Conservation (phyloP, 257 asterid species). For the Leonotis leonurus region DNA sequence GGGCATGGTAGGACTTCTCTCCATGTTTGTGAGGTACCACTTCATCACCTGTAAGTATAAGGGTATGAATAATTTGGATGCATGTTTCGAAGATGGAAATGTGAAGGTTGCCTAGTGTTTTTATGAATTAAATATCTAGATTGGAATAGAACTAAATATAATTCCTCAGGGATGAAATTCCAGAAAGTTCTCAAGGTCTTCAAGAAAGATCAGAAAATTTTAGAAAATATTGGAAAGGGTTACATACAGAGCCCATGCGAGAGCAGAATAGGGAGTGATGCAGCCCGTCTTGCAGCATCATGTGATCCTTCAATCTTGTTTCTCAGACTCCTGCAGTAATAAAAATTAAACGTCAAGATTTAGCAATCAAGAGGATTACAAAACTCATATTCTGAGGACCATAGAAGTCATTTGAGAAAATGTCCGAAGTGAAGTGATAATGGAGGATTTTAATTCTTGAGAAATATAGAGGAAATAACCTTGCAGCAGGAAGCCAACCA, state of each 20-base stretch:
- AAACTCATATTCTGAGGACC: not conserved
- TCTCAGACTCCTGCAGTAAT: slow-evolving; percentile 51
- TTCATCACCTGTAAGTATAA: slow-evolving; percentile 53
- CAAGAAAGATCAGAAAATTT: not conserved
- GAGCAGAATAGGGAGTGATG: slow-evolving; percentile 81
- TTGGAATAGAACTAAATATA: too few species aligned
- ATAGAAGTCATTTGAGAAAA: not conserved
- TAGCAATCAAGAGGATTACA: not conserved
- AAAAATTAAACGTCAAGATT: not conserved
- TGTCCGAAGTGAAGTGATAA: not conserved
- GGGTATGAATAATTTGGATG: not conserved
- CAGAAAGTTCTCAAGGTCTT: not conserved
- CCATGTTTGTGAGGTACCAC: slow-evolving; percentile 71
- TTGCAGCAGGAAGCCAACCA: slow-evolving; percentile 96
- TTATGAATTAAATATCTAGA: too few species aligned
- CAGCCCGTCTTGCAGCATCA: slow-evolving; percentile 83
- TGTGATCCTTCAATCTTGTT: slow-evolving; percentile 79
- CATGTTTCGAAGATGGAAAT: not conserved
- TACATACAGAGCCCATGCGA: slow-evolving; percentile 82
- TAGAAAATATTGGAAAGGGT: not conserved
- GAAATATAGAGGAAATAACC: slow-evolving; percentile 34
- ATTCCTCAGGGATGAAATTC: too few species aligned
- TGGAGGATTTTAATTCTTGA: not conserved
- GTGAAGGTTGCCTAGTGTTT: too few species aligned
- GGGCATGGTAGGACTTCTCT: slow-evolving; percentile 59